Evolutionary conservation across 306 rosid species (phyloP).

Genomic region (Cicer pinnatifidum): DNA sequence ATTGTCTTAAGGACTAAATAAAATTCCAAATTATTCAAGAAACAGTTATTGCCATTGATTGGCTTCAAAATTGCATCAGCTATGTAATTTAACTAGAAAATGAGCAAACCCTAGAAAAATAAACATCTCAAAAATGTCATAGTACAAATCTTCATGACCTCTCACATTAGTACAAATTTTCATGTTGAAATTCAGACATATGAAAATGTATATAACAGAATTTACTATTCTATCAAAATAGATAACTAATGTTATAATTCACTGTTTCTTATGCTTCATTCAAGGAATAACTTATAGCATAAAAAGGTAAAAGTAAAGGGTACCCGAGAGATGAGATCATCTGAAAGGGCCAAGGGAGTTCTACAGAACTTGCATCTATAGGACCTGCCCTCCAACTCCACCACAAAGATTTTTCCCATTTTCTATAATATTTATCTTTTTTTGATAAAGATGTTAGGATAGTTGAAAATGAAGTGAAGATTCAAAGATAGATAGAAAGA

Average conservation of each 20-base stretch:
- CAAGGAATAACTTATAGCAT: neutral
- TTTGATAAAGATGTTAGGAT: neutral
- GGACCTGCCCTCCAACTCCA: constrained; percentile 85
- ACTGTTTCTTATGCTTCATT: neutral
- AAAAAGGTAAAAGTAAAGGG: neutral
- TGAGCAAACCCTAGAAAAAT: too few species aligned
- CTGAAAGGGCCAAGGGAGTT: constrained; percentile 77
- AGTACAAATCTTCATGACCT: too few species aligned
- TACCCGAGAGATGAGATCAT: constrained; percentile 83
- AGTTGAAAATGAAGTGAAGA: neutral
- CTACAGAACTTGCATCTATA: constrained; percentile 91
- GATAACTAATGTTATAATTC: neutral
- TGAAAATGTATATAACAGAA: neutral
- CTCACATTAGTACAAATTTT: too few species aligned
- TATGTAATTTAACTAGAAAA: too few species aligned
- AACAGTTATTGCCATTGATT: neutral
- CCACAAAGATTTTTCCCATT: constrained; percentile 83
- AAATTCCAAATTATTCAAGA: constrained; percentile 9
- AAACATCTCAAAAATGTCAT: too few species aligned
- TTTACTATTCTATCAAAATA: neutral
- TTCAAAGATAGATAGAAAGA: neutral
- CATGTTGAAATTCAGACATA: too few species aligned
- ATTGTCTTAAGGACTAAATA: neutral
- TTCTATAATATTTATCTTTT: neutral
- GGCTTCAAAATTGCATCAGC: too few species aligned